These are phyloP conservation scores for Polytolypa hystricis DNA, from an alignment of 2,329 filamentous ascomycete genomes.

Conservation along the genomic window DNA sequence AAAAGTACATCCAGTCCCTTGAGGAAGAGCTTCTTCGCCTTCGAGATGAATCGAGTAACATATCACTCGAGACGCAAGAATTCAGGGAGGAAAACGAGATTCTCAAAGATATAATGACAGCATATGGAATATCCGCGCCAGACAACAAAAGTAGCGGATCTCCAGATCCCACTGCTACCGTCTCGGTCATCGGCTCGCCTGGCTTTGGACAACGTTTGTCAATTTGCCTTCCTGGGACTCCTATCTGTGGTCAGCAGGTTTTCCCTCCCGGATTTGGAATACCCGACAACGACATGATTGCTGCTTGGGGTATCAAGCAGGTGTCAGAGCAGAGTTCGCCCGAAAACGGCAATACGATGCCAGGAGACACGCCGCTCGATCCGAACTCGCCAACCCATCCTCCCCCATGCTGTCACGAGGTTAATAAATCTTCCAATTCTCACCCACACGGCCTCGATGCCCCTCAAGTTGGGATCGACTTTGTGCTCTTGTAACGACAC, in stretches of 20 bases:
- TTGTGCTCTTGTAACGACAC: constrained; percentile 17
- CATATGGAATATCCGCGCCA: constrained; percentile 13
- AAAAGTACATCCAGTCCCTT: constrained; percentile 20
- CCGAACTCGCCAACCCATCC: too few relatives aligned
- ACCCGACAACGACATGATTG: not conserved
- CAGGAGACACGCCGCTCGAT: too few relatives aligned
- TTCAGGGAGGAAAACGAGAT: constrained; percentile 13
- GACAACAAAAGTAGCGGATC: not conserved
- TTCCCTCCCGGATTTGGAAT: constrained; percentile 9
- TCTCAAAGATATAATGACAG: constrained; percentile 14
- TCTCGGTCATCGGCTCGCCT: constrained; percentile 11
- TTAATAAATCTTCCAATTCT: too few relatives aligned
- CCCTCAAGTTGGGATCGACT: constrained; percentile 21
- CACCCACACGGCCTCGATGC: constrained; percentile 20
- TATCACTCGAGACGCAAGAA: constrained; percentile 9
- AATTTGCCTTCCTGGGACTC: constrained; percentile 6
- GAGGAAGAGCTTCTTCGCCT: constrained; percentile 18
- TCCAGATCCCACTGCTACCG: constrained; percentile 7
- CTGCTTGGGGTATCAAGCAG: too few relatives aligned
- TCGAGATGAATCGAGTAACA: constrained; percentile 15
- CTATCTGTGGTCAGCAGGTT: constrained; percentile 4
- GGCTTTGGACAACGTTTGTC: constrained; percentile 13
- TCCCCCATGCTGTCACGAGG: too few relatives aligned
- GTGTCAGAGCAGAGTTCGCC: too few relatives aligned
- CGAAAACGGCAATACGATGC: too few relatives aligned